Percentiles rank a stretch among this genome's conserved stretches.
These are phyloP conservation scores for Trichoderma atroviride DNA, from an alignment of 2,329 filamentous ascomycete genomes.

Conservation along the genomic window DNA sequence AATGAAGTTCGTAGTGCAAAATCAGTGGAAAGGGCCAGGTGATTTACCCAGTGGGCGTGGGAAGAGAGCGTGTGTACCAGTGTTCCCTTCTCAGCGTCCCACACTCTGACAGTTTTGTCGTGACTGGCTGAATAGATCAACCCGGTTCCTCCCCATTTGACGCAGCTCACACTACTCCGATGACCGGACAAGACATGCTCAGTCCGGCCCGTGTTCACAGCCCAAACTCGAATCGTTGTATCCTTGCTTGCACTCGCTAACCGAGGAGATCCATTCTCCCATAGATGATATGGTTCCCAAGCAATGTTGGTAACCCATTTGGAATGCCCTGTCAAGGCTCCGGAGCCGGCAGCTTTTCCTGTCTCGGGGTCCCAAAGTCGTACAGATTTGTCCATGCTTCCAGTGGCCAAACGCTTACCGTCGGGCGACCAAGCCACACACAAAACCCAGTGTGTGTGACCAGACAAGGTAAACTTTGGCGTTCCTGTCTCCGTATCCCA, in stretches of 20 bases:
- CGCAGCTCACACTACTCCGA: conserved; percentile 84
- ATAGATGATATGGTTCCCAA: conserved; percentile 93
- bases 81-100: conserved; percentile 79
- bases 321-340: conserved; percentile 75
- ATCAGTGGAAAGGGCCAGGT: conserved; percentile 90
- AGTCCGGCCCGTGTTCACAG: conserved; percentile 73
- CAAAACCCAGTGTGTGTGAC: conserved; percentile 88
- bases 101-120: conserved; percentile 90
- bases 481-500: conserved; percentile 96
- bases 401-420: conserved; percentile 78
- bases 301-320: conserved; percentile 87
- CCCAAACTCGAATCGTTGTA: conserved; percentile 83
- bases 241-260: conserved; percentile 91
- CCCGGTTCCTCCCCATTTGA: conserved; percentile 91
- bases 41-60: conserved; percentile 95
- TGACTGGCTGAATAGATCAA: conserved; percentile 83
- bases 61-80: conserved; percentile 76
- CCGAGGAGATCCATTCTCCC: conserved; percentile 71
- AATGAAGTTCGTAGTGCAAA: conserved; percentile 84
- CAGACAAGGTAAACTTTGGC: conserved; percentile 80
- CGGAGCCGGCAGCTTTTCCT: conserved; percentile 68
- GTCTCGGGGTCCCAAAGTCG: conserved; percentile 85
- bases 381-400: conserved; percentile 92
- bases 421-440: conserved; percentile 87
- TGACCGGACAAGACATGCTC: conserved; percentile 87